Evolutionary conservation across 2,329 filamentous ascomycete genomes (phyloP), one percentile per base, ranked within the genome.

Genomic region (Cladosporium sp.): DNA sequence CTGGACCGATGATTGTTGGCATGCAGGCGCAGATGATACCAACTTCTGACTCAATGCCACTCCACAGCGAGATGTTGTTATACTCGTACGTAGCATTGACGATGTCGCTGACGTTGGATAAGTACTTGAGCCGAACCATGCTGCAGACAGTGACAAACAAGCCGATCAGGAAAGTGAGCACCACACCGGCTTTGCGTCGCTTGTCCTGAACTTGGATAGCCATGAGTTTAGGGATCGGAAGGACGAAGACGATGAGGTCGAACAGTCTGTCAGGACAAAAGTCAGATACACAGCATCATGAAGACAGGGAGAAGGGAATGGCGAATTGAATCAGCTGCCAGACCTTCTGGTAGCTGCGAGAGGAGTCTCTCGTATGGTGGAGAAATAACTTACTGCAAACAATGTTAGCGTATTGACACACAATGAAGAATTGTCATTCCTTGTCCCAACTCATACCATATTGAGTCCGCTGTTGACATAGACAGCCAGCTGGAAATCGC

Each of bases 161-260:
- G 7, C 54, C 54, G 29, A 53, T 29, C 12, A 42, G 47, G 22
- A 55, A 55, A 47, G 51, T 56, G 19, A 53, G 40, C 19, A 45
- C 11, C 4, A 56, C 30, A n/a, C 48, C 15, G 8, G 40, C 13
- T 30, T 54, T 56, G 19, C 51, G 51, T 11, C 51, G 51, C n/a
- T 38, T 50, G 43, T 56, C 50, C 7, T 51, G 30, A 15, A 48
- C 29, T 11, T 54, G 22, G 13, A 39, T 43, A 3, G 48, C 43
- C 18, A 56, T 40, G 38, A 49, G 17, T 15, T 32, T 15, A 38
- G 54, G 54, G n/a, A 61, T 47, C 1, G 59, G 59, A 15, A 61
- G 53, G 11, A 37, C 39, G 4, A 61, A 45, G 3, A 57, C 53
- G 12, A 61, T 34, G 29, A 61, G 24, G 43, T 61, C 59, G 13